Base-by-base conservation (phyloP, 805 yeast species). In the Debaryomyces castellii region DNA sequence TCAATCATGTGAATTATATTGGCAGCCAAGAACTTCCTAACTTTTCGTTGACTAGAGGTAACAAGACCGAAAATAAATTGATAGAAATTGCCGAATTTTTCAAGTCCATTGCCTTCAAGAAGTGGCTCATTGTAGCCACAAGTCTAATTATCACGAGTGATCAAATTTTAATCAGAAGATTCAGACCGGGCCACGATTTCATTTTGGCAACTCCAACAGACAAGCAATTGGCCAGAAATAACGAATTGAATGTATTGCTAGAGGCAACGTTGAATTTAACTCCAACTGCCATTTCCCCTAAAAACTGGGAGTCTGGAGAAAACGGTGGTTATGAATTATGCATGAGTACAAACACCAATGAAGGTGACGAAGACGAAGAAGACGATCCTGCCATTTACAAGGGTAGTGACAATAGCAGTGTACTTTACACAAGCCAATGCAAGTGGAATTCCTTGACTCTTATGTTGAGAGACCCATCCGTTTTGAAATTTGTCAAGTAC, bases 141-240 rank as follows among this genome's bases (percentile, higher is more conserved):
- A 77, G 82, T 12, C 58, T 89, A 44, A 64, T 77, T 2, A 81
- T 86, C 7, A 67, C 81, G 3, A 77, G 83, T 40, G 87, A 86
- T 51, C 88, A 85, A 53, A 69, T 87, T 1, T 60, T 91, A 21
- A 78, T 88, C 6, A 78, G 99, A 58, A 74, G 97, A 51, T 94
- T 94, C 69, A 80, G 99, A 56, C 99, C 97, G 1, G 99, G 98
- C 3, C 83, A 81, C 23, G 99, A 94, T 63, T 94, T 88, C 65
- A 91, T 92, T 3, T 69, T 94, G 38, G 99, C 99, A 0, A 88
- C 98, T 0, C 69, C 80, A 2, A 67, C 78, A 0, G 77, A 76
- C 16, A 73, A 64, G 39, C 43, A 62, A 3, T 44, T 68, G 41
- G 69, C 70, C 18, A 43, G 76, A 49, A 21, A 73, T 10, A 66